phyloP scores from a whole-genome alignment of 345 rosid genomes.

The Citrus glauca region DNA sequence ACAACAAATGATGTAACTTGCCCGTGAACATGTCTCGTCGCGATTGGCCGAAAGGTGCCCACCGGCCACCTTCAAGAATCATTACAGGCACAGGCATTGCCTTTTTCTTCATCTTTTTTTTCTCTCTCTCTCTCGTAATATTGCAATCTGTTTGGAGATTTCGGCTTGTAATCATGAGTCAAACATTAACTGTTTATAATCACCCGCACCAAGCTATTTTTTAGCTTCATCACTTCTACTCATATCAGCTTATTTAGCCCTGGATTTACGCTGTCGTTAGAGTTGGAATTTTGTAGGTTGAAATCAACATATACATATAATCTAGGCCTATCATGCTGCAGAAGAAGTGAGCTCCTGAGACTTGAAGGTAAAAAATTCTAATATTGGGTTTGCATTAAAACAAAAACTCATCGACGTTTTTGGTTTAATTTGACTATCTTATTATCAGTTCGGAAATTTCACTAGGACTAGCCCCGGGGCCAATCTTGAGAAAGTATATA shows the following conservation, averaged over 20 bases:
- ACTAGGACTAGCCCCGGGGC: not conserved
- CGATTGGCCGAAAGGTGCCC: slow-evolving; percentile 24
- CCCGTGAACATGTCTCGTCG: slow-evolving; percentile 45
- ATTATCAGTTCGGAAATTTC: not conserved
- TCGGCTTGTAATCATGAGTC: slow-evolving; percentile 17
- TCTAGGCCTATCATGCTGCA: too few species aligned
- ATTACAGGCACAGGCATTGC: slow-evolving; percentile 1
- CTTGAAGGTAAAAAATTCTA: too few species aligned
- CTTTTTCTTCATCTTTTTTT: not conserved
- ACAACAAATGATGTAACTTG: slow-evolving; percentile 31
- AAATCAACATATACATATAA: not conserved
- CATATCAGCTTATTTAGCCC: not conserved
- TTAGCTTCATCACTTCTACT: not conserved
- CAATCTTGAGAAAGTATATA: not conserved
- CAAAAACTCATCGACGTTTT: not conserved
- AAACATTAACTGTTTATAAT: not conserved
- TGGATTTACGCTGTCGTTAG: too few species aligned
- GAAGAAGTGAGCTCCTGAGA: not conserved
- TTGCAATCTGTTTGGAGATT: slow-evolving; percentile 8
- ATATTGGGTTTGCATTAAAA: too few species aligned
- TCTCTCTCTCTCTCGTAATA: not conserved
- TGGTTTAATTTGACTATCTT: not conserved
- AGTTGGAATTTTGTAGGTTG: not conserved
- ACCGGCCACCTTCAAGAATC: slow-evolving; percentile 23
- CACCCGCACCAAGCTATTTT: too few species aligned